Percentiles rank a stretch among this genome's conserved stretches.
Evolutionary conservation across 2,329 filamentous ascomycete species (phyloP).

Genomic region (Cryphonectria nitschkei): DNA sequence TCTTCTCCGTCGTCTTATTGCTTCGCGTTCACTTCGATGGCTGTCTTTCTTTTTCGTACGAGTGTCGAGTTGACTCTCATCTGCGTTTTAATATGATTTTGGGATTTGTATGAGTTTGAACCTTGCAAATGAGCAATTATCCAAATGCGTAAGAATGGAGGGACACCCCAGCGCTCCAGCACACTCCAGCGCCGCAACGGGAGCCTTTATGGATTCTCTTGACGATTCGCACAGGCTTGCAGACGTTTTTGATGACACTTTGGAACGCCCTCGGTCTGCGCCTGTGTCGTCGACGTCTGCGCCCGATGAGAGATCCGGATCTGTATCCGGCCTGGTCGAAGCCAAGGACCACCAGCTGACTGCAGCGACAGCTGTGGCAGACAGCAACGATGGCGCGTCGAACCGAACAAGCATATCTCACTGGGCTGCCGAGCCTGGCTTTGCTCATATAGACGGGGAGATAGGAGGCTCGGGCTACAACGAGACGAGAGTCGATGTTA

Average conservation of each 20-base stretch:
- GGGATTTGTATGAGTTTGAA: constrained; percentile 5
- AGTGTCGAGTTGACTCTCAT: neutral
- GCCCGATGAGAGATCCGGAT: constrained; percentile 7
- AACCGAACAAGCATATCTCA: constrained; percentile 36
- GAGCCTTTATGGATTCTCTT: constrained; percentile 19
- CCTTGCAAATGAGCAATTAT: neutral
- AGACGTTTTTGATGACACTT: constrained; percentile 14
- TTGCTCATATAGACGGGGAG: constrained; percentile 49
- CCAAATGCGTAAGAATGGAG: constrained; percentile 10
- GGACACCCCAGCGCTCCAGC: constrained; percentile 6
- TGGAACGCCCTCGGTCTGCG: constrained; percentile 21
- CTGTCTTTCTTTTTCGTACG: neutral
- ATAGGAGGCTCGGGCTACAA: constrained; percentile 50
- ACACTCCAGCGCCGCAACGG: constrained; percentile 14
- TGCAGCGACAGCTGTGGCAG: constrained; percentile 10
- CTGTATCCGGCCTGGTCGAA: constrained; percentile 8
- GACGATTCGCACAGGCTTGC: constrained; percentile 21
- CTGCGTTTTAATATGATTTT: neutral
- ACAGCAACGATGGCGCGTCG: constrained; percentile 31
- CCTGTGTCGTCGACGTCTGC: constrained; percentile 20
- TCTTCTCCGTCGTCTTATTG: neutral
- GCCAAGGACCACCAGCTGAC: constrained; percentile 17
- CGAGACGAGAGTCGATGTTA: constrained; percentile 57
- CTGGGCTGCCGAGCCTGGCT: constrained; percentile 42
- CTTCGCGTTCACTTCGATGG: neutral